Evolutionary conservation across 768 basidiomycete species (phyloP).

Genomic region (Cystofilobasidium macerans): DNA sequence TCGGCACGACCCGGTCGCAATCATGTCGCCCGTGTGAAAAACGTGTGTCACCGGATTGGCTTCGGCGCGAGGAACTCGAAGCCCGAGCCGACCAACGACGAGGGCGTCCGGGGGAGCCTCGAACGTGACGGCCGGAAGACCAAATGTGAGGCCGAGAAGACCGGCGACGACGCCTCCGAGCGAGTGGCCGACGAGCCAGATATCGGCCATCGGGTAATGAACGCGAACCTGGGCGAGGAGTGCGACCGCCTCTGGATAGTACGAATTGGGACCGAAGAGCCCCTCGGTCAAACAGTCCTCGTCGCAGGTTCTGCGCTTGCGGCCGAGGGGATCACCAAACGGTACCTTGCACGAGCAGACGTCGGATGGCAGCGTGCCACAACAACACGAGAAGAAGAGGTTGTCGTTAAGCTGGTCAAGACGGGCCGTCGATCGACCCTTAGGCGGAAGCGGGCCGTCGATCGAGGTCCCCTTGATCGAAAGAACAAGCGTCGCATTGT

Average conservation of each 20-base stretch:
- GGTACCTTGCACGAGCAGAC: not conserved
- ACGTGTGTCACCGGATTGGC: constrained; percentile 13
- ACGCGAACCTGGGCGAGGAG: constrained; percentile 3
- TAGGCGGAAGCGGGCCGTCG: not conserved
- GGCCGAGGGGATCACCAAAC: not conserved
- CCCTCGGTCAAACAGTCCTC: constrained; percentile 1
- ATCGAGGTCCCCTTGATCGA: constrained; percentile 24
- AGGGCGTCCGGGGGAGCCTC: constrained; percentile 16
- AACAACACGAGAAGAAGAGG: constrained; percentile 21
- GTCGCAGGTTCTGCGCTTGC: constrained; percentile 12
- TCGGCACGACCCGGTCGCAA: constrained; percentile 8
- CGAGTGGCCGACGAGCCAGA: constrained; percentile 24
- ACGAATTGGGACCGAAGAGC: constrained; percentile 3
- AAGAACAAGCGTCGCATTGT: constrained; percentile 14
- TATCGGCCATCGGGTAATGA: constrained; percentile 6
- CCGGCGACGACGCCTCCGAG: constrained; percentile 18
- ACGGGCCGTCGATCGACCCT: constrained; percentile 13
- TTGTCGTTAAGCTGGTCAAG: constrained; percentile 24
- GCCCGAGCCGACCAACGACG: constrained; percentile 5
- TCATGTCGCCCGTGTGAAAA: constrained; percentile 23
- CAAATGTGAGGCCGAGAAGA: constrained; percentile 20
- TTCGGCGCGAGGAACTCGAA: not conserved
- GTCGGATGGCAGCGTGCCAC: not conserved
- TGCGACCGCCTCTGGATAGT: constrained; percentile 15
- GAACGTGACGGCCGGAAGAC: constrained; percentile 14